A percentile compares a stretch with the other conserved stretches of the same genome.
Evolutionary conservation across 2,329 filamentous ascomycete genomes (phyloP).

Genomic region (Nigrospora osmanthi): DNA sequence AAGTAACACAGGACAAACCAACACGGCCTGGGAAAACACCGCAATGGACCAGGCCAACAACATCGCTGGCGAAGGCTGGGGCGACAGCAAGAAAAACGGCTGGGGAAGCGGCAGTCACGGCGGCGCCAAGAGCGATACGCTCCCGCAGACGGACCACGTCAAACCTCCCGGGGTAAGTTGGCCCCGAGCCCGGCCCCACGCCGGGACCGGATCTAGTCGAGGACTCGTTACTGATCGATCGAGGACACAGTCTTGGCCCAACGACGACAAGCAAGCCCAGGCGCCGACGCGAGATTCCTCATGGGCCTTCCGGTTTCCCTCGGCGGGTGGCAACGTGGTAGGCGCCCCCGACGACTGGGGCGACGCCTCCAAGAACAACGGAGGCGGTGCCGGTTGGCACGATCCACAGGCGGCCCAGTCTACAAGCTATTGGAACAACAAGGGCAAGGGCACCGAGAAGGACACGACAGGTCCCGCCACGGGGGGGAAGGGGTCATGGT

Average conservation of each 20-base stretch:
- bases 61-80: constrained; percentile 4
- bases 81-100: neutral
- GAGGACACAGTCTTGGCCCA: neutral
- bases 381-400: neutral
- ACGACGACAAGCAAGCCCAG: neutral
- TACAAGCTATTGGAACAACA: neutral
- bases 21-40: neutral
- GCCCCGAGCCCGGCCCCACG: too few species aligned
- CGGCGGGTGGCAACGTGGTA: constrained; percentile 3
- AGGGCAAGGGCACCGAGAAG: constrained; percentile 6
- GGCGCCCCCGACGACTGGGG: neutral
- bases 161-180: neutral
- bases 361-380: neutral
- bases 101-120: neutral
- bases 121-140: neutral
- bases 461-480: neutral
- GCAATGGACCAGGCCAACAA: neutral
- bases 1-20: neutral
- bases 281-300: neutral
- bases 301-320: neutral
- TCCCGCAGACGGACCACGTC: neutral
- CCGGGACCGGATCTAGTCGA: too few species aligned
- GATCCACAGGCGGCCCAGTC: neutral
- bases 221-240: too few species aligned
- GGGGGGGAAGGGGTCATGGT: too few species aligned